A percentile compares a stretch with the other conserved stretches of the same genome.
These are phyloP conservation scores for Sesbania bispinosa DNA, from an alignment of 306 rosid species.

Conservation along the genomic window DNA sequence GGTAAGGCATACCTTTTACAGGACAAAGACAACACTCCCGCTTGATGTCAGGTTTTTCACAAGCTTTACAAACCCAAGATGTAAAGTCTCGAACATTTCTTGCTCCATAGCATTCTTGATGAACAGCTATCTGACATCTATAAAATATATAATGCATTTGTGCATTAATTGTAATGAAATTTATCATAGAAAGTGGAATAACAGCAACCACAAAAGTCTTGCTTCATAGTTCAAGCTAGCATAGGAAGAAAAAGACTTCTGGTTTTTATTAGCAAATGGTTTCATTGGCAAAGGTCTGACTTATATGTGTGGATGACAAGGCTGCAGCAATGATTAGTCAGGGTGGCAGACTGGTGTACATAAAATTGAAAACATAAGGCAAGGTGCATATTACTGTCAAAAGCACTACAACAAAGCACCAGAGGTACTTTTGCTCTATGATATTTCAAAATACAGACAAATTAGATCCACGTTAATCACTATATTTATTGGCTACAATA, in stretches of 20 bases:
- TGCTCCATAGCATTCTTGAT: constrained; percentile 99
- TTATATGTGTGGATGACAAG: background rate
- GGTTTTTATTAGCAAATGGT: background rate
- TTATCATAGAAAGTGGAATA: background rate
- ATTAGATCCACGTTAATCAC: background rate
- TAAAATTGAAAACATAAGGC: background rate
- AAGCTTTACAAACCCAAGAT: constrained; percentile 98
- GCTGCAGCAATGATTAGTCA: constrained; percentile 7
- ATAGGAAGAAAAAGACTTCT: background rate
- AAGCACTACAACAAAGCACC: background rate
- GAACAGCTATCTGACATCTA: constrained; percentile 99
- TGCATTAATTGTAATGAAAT: constrained; percentile 1
- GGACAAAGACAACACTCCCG: constrained; percentile 99
- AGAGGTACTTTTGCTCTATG: background rate
- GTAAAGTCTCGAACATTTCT: constrained; percentile 86
- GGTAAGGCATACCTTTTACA: constrained; percentile 66
- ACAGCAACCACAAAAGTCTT: constrained; percentile 14
- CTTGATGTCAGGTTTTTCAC: constrained; percentile 84
- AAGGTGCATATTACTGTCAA: background rate
- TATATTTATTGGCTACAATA: background rate
- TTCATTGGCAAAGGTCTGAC: background rate
- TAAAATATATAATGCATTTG: constrained; percentile 24
- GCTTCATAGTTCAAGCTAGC: constrained; percentile 19
- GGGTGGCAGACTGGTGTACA: background rate
- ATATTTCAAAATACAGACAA: constrained; percentile 8